Evolutionary conservation across 805 yeast genomes (phyloP).

Genomic region (Kluyveromyces starmeri): DNA sequence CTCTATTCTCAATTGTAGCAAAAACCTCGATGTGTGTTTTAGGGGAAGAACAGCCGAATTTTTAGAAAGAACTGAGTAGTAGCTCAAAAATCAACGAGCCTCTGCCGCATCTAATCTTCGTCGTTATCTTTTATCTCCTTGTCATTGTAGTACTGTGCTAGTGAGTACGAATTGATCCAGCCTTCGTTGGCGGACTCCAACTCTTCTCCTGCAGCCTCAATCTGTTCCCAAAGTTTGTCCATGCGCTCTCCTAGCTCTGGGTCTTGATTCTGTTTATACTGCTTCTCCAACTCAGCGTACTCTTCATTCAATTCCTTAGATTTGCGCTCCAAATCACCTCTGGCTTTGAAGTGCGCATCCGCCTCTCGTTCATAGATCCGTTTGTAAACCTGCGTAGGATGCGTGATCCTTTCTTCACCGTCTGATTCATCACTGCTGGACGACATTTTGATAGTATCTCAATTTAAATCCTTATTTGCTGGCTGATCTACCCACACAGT

Average conservation of each 20-base stretch:
- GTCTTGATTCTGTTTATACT: background rate
- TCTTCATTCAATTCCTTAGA: background rate
- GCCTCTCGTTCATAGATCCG: constrained; percentile 3
- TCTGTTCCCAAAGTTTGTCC: background rate
- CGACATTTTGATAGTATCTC: too few relatives aligned
- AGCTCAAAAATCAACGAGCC: too few relatives aligned
- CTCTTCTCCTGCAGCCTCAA: background rate
- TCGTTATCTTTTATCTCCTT: background rate
- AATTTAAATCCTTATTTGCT: too few relatives aligned
- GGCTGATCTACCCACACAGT: too few relatives aligned
- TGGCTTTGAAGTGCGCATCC: background rate
- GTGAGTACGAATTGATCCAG: constrained; percentile 4
- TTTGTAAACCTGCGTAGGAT: constrained; percentile 3
- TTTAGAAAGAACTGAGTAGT: too few relatives aligned
- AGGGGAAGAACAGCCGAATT: too few relatives aligned
- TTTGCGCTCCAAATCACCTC: background rate
- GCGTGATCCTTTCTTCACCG: constrained; percentile 1
- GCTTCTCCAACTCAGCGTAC: background rate
- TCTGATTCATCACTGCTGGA: constrained; percentile 2
- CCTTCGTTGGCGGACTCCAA: background rate
- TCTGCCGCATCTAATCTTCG: too few relatives aligned
- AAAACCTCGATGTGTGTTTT: too few relatives aligned
- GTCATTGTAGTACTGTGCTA: constrained; percentile 3
- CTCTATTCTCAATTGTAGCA: too few relatives aligned
- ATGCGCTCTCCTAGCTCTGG: background rate